Evolutionary conservation across 106 monocot genomes (phyloP).

Genomic region (Acanthochlamys bracteata): DNA sequence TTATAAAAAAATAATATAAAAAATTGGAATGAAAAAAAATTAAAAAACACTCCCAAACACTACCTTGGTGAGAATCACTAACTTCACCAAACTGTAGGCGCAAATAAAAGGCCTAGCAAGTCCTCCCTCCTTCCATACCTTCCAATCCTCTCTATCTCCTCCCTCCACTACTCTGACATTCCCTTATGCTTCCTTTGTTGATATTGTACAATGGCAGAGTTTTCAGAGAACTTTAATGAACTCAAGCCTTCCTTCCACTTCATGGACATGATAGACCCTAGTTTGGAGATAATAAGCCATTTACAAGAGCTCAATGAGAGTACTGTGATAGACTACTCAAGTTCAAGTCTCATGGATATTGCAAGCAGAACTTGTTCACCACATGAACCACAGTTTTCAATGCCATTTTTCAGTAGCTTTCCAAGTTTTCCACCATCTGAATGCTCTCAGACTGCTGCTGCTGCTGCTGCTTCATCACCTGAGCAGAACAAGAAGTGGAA

Average conservation of each 20-base stretch:
- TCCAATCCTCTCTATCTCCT: neutral
- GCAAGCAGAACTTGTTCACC: slow-evolving; percentile 14
- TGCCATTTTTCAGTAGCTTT: slow-evolving; percentile 11
- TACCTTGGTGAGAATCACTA: too few relatives aligned
- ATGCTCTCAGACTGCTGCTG: neutral
- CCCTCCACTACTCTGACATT: neutral
- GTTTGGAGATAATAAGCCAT: slow-evolving; percentile 25
- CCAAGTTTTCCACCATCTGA: slow-evolving; percentile 3
- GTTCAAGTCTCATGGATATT: slow-evolving; percentile 7
- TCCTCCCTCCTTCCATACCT: neutral
- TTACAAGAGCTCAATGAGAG: slow-evolving; percentile 16
- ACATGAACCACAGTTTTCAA: slow-evolving; percentile 2
- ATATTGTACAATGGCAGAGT: slow-evolving; percentile 26
- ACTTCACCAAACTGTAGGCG: too few relatives aligned
- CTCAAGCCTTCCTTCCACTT: slow-evolving; percentile 13
- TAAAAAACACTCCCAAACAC: too few relatives aligned
- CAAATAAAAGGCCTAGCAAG: neutral
- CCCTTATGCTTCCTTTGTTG: neutral
- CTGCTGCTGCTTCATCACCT: neutral
- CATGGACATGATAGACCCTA: slow-evolving; percentile 23
- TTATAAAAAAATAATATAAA: too few relatives aligned
- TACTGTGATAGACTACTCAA: slow-evolving; percentile 7
- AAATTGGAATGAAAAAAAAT: too few relatives aligned
- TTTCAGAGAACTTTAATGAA: slow-evolving; percentile 7
- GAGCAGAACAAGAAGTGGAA: slow-evolving; percentile 13